phyloP scores from a whole-genome alignment of 345 rosid species.

The Linum trigynum region DNA sequence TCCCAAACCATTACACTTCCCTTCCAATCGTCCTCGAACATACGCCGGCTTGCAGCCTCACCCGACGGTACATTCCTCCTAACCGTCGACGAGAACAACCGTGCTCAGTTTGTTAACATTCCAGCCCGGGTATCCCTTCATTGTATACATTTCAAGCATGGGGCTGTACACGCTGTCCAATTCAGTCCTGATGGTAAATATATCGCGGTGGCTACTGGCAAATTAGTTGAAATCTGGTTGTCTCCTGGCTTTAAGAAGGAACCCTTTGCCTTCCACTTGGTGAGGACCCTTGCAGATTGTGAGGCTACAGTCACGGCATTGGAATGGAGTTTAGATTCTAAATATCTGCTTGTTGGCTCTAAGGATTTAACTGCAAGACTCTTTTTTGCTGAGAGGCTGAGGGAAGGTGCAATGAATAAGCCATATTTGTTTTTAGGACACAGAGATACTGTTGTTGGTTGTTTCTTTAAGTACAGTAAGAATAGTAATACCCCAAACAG shows the following conservation, averaged over 20 bases:
- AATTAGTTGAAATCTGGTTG: constrained; percentile 77
- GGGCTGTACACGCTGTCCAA: constrained; percentile 41
- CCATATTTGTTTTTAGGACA: constrained; percentile 82
- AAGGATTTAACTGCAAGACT: constrained; percentile 77
- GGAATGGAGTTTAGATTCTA: constrained; percentile 72
- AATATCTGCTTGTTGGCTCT: constrained; percentile 71
- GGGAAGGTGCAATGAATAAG: constrained; percentile 46
- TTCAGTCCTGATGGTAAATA: constrained; percentile 74
- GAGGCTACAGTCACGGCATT: constrained; percentile 53
- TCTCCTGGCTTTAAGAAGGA: constrained; percentile 75
- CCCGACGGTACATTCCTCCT: constrained; percentile 70
- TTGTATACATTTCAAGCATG: constrained; percentile 49
- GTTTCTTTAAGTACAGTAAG: constrained; percentile 79
- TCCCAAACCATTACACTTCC: constrained; percentile 66
- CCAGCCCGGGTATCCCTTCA: constrained; percentile 69
- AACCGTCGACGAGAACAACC: constrained; percentile 65
- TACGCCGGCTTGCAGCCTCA: constrained; percentile 64
- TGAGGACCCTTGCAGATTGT: constrained; percentile 73
- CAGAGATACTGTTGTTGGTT: constrained; percentile 74
- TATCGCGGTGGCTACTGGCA: constrained; percentile 75
- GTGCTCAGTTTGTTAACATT: constrained; percentile 73
- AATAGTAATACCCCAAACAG: constrained; percentile 35
- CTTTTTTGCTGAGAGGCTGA: constrained; percentile 49
- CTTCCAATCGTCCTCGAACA: constrained; percentile 53
- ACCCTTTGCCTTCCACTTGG: constrained; percentile 57